Base-by-base conservation (phyloP, 1,284 basidiomycete genomes). In the Malassezia equina region DNA sequence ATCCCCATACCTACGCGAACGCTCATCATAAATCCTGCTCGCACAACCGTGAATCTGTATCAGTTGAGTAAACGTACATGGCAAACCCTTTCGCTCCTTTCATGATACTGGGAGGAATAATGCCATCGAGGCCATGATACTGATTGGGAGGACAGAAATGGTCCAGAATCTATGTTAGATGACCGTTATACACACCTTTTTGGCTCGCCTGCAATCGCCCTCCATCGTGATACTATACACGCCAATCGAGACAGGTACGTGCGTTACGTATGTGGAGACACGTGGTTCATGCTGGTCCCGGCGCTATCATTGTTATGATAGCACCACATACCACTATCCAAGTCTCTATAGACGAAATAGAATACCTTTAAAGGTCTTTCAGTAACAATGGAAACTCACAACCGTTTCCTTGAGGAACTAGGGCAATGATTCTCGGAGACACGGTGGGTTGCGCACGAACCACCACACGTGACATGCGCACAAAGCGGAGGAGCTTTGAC, bases 1-100 rank as follows among this genome's bases (percentile, higher is more conserved):
- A 98, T 77, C 1, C 93, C 93, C 27, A 84, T 85, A 5, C 93
- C 93, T 19, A 85, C 94, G 49, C 81, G 73, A 1, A 80, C 81
- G 9, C 78, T 79, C 59, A 82, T 77, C 2, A 82, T 63, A 69
- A 82, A 82, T 6, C 81, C 81, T 34, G 78, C 75, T 56, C 76
- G 76, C 47, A 70, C 69, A 33, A 76, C 69, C 13, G 69, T 64
- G 52, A 71, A 69, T 15, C 41, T 47, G 40, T 15, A 4, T 19
- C 21, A 51, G 24, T n/a, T 13, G 13, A 13, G 15, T 11, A 23
- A 15, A 53, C 53, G 71, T 86, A 87, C 55, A 90, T 86, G 36
- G 86, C 86, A 66, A 89, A 88, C 9, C 88, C 88, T 71, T 83
- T 84, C 7, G 89, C 87, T 64, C 83, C 56, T 36, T 81, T 79